A percentile compares a stretch with the other conserved stretches of the same genome.
These are phyloP conservation scores for Graphilbum ipis-grandicollis DNA, from an alignment of 2,329 filamentous ascomycete species.

Conservation along the genomic window DNA sequence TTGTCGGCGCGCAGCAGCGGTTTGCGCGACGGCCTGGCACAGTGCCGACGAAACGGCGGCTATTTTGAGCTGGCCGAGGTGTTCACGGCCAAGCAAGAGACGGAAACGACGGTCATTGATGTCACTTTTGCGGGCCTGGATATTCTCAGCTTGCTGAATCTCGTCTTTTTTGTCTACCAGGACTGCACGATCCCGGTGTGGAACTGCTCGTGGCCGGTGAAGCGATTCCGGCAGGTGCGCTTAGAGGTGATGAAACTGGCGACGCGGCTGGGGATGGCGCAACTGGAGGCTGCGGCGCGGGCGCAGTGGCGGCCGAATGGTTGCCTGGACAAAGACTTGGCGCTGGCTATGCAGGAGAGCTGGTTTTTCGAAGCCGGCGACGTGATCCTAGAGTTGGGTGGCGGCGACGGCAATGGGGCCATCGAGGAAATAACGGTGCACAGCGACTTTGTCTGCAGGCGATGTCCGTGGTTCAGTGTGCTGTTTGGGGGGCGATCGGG, in stretches of 20 bases:
- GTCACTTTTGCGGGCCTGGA: constrained; percentile 56
- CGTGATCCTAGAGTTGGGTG: constrained; percentile 59
- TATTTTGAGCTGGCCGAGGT: constrained; percentile 41
- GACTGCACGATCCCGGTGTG: constrained; percentile 72
- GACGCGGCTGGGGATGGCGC: constrained; percentile 48
- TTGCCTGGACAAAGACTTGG: constrained; percentile 53
- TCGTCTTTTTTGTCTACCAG: constrained; percentile 66
- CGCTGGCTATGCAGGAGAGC: constrained; percentile 47
- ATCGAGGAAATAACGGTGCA: constrained; percentile 58
- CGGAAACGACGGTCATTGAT: constrained; percentile 19
- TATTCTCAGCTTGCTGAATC: constrained; percentile 60
- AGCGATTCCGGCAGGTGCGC: constrained; percentile 63
- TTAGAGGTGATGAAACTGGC: constrained; percentile 61
- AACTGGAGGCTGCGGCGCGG: constrained; percentile 61
- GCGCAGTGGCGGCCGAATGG: constrained; percentile 50
- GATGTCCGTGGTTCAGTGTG: constrained; percentile 84
- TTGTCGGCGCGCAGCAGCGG: constrained; percentile 56
- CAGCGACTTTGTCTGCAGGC: constrained; percentile 59
- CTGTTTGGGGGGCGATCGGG: constrained; percentile 77
- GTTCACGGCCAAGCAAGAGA: constrained; percentile 27
- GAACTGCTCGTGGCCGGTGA: constrained; percentile 58
- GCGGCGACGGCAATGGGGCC: too few relatives aligned
- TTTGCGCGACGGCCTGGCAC: constrained; percentile 43
- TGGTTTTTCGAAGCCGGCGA: constrained; percentile 67
- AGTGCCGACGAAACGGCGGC: constrained; percentile 28